Evolutionary conservation across 78 protist species (phyloP), one percentile per base, ranked within the genome.

Genomic region (Dictyostelium capitatum): DNA sequence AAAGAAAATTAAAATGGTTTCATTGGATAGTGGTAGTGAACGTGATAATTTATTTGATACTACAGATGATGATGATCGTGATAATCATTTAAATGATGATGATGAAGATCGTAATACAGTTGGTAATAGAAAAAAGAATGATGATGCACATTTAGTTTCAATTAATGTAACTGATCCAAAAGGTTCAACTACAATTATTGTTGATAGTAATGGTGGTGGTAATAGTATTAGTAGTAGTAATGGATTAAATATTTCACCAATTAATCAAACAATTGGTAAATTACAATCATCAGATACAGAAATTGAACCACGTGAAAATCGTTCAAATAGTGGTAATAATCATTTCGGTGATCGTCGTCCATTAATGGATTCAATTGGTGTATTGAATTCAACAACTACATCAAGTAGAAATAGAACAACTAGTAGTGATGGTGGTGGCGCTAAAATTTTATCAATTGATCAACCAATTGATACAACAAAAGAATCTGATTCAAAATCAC

Each of bases 21-120:
- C 74, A 70, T 9, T 87, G 15, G 93, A 87, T 48, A 77, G 80
- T 47, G 53, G 79, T 46, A 75, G 83, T 17, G 93, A 87, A 28
- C 74, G 93, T 64, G 93, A 87, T 51, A 32, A 75, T 4, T 32
- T 59, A 9, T 75, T 87, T 41, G 80, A 77, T 20, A 48, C 80
- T 9, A 20, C 57, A 14, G 84, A 65, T 17, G 84, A 32, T 9
- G 77, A 80, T 30, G n/a, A n/a, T 8, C n/a, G 46, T 10, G 79
- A 37, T 2, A 56, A 37, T 73, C 79, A 17, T 73, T 53, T 37
- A 14, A 32, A 9, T n/a, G 75, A 11, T 72, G 53, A 25, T 43
- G 30, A 43, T n/a, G n/a, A n/a, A n/a, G n/a, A n/a, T n/a, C n/a
- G n/a, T n/a, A 64, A 30, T 15, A 10, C 79, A 20, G 15, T 25